Evolutionary conservation across 177 flowering plant species (phyloP).

Genomic region (Telopea speciosissima): DNA sequence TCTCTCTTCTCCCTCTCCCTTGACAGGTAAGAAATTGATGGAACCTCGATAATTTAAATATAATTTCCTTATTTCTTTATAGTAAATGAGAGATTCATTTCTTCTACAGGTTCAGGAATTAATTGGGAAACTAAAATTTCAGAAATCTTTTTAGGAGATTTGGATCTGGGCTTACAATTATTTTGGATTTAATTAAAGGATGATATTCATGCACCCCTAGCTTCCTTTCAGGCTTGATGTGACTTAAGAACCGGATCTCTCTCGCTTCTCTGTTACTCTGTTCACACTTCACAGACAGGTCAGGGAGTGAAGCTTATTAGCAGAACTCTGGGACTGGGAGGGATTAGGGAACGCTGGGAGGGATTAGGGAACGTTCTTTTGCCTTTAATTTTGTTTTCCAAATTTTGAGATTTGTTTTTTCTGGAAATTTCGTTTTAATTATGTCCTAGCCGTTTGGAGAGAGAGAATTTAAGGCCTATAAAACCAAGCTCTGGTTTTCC

Average conservation of each 20-base stretch:
- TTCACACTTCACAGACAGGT: too few species aligned
- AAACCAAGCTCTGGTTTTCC: slow-evolving; percentile 6
- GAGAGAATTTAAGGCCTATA: slow-evolving; percentile 13
- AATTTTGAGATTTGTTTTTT: background rate
- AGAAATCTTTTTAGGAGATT: slow-evolving; percentile 16
- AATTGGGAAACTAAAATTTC: slow-evolving; percentile 17
- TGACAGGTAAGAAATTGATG: slow-evolving; percentile 2
- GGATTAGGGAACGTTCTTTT: background rate
- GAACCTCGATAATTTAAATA: background rate
- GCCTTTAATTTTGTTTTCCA: too few species aligned
- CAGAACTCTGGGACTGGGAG: background rate
- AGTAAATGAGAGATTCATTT: background rate
- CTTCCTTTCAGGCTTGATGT: too few species aligned
- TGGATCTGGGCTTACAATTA: slow-evolving; percentile 12
- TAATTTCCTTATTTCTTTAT: background rate
- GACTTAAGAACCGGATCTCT: too few species aligned
- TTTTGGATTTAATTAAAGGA: too few species aligned
- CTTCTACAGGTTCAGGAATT: slow-evolving; percentile 5
- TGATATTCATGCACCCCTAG: too few species aligned
- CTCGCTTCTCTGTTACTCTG: background rate
- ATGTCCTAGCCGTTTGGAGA: slow-evolving; percentile 13
- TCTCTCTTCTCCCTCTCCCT: background rate
- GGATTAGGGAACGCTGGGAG: background rate
- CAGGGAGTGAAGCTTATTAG: too few species aligned
- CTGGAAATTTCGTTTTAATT: background rate